Conservation (phyloP, 148 eudicot species). For the Nepenthes gracilis region DNA sequence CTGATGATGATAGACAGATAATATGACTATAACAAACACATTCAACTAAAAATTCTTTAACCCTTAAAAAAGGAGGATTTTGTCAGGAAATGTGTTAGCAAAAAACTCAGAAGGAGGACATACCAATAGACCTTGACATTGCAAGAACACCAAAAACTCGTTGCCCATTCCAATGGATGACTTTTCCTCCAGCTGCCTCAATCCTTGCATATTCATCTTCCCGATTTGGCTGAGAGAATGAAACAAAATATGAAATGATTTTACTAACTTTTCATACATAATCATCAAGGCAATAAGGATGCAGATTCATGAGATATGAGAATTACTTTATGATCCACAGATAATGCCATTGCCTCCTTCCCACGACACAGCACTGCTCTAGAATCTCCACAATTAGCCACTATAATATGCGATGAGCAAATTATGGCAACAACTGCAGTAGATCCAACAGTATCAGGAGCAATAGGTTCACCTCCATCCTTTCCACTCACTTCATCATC, state of each 20-base stretch:
- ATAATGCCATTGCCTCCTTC: neutral
- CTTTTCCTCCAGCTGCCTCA: neutral
- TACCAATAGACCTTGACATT: constrained; percentile 2
- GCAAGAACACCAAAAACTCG: neutral
- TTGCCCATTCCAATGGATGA: neutral
- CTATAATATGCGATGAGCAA: neutral
- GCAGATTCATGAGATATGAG: neutral
- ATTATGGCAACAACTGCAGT: neutral
- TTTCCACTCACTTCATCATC: neutral
- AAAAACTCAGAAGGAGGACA: neutral
- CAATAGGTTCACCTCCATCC: neutral
- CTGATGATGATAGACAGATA: no score
- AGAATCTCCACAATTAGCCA: neutral
- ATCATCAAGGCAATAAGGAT: neutral
- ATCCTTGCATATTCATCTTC: neutral
- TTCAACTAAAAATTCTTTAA: no score
- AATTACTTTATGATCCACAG: neutral
- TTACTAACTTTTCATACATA: neutral
- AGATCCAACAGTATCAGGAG: neutral
- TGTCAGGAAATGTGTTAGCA: neutral
- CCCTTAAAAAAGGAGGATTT: neutral
- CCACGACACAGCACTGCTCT: neutral
- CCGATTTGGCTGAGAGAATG: neutral
- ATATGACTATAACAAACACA: no score
- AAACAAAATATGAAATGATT: neutral